A percentile compares a stretch with the other conserved stretches of the same genome.
Evolutionary conservation across 345 rosid genomes (phyloP).

Genomic region (Brassica incana): DNA sequence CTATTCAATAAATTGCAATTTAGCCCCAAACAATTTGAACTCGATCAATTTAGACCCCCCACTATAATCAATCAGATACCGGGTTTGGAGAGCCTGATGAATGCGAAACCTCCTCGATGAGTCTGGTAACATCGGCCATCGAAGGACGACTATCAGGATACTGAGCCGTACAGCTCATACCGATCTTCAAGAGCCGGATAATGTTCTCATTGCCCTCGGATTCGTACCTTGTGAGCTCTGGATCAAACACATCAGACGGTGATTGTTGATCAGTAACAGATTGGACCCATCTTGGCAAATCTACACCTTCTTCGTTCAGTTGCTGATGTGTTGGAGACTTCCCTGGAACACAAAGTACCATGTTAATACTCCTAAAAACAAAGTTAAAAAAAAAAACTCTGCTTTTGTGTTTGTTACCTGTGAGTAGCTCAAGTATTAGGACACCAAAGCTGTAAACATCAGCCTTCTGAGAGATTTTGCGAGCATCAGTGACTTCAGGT

Average conservation of each 20-base stretch:
- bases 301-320: constrained; percentile 73
- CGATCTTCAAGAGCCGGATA: constrained; percentile 75
- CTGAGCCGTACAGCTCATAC: constrained; percentile 72
- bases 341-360: constrained; percentile 37
- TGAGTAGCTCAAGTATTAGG: constrained; percentile 73
- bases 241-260: constrained; percentile 73
- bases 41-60: constrained; percentile 19
- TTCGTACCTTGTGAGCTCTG: constrained; percentile 77
- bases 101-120: constrained; percentile 63
- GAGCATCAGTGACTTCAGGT: constrained; percentile 82
- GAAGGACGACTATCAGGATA: constrained; percentile 81
- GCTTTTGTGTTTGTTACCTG: constrained; percentile 42
- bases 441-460: constrained; percentile 94
- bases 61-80: constrained; percentile 28
- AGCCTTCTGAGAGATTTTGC: constrained; percentile 75
- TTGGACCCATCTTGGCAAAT: constrained; percentile 91
- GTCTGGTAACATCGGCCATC: constrained; percentile 63
- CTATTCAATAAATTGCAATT: constrained; percentile 24
- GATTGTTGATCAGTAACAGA: constrained; percentile 65
- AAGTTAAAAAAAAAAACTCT: neutral
- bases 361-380: neutral
- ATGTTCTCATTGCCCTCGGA: constrained; percentile 64
- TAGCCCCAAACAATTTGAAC: constrained; percentile 33
- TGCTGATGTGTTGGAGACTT: constrained; percentile 75
- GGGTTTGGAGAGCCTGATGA: constrained; percentile 34